Evolutionary conservation across 129 eudicot species (phyloP).

Genomic region (Ambrosia artemisiifolia): DNA sequence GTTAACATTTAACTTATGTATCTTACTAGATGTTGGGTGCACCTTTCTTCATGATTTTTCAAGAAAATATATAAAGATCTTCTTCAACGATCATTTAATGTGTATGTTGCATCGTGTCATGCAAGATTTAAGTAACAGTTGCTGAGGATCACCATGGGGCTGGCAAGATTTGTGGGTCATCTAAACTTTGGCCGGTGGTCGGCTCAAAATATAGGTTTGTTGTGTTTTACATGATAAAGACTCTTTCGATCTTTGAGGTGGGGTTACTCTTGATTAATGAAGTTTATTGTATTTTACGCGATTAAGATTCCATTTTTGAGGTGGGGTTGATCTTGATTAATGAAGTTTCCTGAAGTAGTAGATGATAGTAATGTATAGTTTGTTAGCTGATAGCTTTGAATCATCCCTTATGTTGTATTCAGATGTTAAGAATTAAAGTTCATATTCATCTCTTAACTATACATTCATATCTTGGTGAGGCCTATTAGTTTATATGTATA

Average conservation of each 20-base stretch:
- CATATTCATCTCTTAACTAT: background rate
- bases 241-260: background rate
- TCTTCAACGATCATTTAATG: too few relatives aligned
- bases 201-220: too few relatives aligned
- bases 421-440: conserved; percentile 3
- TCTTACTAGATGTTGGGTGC: too few relatives aligned
- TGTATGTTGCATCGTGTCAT: too few relatives aligned
- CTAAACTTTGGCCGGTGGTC: too few relatives aligned
- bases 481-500: too few relatives aligned
- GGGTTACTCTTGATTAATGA: conserved; percentile 9
- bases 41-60: too few relatives aligned
- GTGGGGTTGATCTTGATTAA: conserved; percentile 10
- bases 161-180: too few relatives aligned
- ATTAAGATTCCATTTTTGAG: background rate
- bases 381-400: conserved; percentile 26
- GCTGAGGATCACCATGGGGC: background rate
- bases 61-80: too few relatives aligned
- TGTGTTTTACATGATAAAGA: too few relatives aligned
- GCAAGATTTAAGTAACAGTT: too few relatives aligned
- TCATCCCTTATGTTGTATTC: conserved; percentile 25
- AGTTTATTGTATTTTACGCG: background rate
- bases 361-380: conserved; percentile 31
- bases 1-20: too few relatives aligned
- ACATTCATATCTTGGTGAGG: conserved; percentile 14
- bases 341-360: conserved; percentile 18